These are phyloP conservation scores for Meyerozyma smithsonii DNA, from an alignment of 1,139 yeast genomes.

Conservation along the genomic window DNA sequence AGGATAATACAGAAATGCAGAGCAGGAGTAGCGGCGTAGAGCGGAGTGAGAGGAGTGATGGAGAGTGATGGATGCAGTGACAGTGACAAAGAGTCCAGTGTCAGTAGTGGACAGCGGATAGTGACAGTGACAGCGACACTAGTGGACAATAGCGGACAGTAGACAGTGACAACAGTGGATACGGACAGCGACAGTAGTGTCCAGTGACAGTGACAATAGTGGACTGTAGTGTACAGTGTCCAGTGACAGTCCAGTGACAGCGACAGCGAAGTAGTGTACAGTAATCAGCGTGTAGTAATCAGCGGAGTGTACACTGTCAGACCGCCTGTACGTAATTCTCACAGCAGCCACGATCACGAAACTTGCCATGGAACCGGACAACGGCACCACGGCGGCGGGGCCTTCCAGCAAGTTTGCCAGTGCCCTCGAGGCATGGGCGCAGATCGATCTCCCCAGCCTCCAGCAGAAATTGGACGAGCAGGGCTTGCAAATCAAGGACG, in stretches of 20 bases:
- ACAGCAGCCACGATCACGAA: background rate
- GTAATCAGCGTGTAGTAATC: no score
- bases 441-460: constrained; percentile 60
- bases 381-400: background rate
- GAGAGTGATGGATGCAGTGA: background rate
- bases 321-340: background rate
- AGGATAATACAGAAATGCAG: constrained; percentile 25
- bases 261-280: no score
- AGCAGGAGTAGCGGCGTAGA: no score
- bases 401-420: constrained; percentile 16
- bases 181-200: no score
- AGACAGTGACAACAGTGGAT: no score
- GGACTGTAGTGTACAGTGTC: background rate
- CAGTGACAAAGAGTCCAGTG: no score
- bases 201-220: no score
- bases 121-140: no score
- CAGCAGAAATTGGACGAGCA: constrained; percentile 73
- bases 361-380: background rate
- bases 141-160: no score
- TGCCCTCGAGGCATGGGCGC: constrained; percentile 76
- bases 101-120: no score
- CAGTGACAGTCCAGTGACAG: no score
- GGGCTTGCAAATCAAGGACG: constrained; percentile 66
- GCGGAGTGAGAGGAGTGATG: background rate
- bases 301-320: no score